Conservation (phyloP, 257 asterid species). For the Coffea canephora region DNA sequence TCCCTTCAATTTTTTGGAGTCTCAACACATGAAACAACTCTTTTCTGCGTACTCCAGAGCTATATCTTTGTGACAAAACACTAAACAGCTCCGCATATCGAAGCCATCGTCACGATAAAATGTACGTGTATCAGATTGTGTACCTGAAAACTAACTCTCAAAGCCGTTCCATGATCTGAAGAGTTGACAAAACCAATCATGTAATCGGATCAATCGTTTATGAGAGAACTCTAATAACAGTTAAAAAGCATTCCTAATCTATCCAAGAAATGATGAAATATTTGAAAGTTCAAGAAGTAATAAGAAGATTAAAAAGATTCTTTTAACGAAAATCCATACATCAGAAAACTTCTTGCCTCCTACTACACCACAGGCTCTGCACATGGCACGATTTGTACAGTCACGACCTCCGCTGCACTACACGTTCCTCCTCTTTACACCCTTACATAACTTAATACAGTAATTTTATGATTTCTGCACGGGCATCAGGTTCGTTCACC, state of each 20-base stretch:
- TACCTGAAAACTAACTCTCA: too few species aligned
- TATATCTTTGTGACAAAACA: too few species aligned
- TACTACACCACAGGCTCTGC: slow-evolving; percentile 28
- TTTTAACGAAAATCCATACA: slow-evolving; percentile 23
- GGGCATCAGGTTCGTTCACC: slow-evolving; percentile 39
- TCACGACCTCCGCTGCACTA: slow-evolving; percentile 24
- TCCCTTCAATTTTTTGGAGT: too few species aligned
- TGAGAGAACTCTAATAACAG: not conserved
- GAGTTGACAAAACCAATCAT: too few species aligned
- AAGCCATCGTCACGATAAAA: too few species aligned
- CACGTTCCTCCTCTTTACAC: slow-evolving; percentile 36
- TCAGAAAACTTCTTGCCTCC: slow-evolving; percentile 10
- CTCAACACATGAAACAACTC: too few species aligned
- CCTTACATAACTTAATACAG: slow-evolving; percentile 39
- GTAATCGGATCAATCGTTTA: not conserved
- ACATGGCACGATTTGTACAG: slow-evolving; percentile 33
- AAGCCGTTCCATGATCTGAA: too few species aligned
- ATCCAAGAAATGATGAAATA: not conserved
- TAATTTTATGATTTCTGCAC: slow-evolving; percentile 36
- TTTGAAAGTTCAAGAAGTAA: too few species aligned
- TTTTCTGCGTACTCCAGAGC: too few species aligned
- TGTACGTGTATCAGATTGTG: too few species aligned
- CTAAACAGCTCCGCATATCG: too few species aligned
- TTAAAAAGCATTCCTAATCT: not conserved
- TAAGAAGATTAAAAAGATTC: not conserved